Evolutionary conservation across 1,284 basidiomycete species (phyloP).

Genomic region (Pholiota adiposa): DNA sequence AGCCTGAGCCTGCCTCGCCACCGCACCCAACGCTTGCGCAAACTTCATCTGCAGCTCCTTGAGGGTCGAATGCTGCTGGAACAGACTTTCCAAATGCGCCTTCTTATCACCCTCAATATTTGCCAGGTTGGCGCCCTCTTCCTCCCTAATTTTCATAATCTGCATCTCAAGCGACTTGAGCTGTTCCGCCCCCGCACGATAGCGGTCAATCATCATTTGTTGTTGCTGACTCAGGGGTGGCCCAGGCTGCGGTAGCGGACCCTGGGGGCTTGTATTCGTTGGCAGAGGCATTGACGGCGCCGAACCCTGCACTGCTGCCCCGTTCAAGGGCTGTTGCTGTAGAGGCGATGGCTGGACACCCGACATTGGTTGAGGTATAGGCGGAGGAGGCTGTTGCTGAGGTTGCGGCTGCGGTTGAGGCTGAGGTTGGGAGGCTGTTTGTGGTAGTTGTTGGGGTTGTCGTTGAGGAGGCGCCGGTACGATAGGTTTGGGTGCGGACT

Average conservation of each 20-base stretch:
- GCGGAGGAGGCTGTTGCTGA: neutral
- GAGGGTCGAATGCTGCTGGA: constrained; percentile 48
- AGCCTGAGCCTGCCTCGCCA: neutral
- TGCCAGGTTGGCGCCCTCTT: constrained; percentile 53
- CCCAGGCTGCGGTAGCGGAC: too few species aligned
- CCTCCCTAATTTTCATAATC: constrained; percentile 25
- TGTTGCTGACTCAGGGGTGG: constrained; percentile 13
- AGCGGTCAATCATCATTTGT: constrained; percentile 12
- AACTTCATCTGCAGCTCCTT: constrained; percentile 25
- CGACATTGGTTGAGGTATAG: neutral
- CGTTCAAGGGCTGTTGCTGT: neutral
- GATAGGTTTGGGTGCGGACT: constrained; percentile 27
- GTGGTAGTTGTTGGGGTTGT: constrained; percentile 14
- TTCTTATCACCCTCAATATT: too few species aligned
- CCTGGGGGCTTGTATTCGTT: neutral
- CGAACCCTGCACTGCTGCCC: too few species aligned
- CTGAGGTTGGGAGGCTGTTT: constrained; percentile 12
- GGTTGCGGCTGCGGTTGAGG: constrained; percentile 3
- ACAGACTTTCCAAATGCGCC: too few species aligned
- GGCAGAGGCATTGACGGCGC: neutral
- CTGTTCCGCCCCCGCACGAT: constrained; percentile 20
- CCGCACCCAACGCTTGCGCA: neutral
- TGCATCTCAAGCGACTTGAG: constrained; percentile 24
- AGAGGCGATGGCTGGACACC: neutral
- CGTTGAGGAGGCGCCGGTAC: constrained; percentile 10